A percentile compares a stretch with the other conserved stretches of the same genome.
Conservation (phyloP, 2,329 filamentous ascomycete species). For the Pseudophaeomoniella oleicola region DNA sequence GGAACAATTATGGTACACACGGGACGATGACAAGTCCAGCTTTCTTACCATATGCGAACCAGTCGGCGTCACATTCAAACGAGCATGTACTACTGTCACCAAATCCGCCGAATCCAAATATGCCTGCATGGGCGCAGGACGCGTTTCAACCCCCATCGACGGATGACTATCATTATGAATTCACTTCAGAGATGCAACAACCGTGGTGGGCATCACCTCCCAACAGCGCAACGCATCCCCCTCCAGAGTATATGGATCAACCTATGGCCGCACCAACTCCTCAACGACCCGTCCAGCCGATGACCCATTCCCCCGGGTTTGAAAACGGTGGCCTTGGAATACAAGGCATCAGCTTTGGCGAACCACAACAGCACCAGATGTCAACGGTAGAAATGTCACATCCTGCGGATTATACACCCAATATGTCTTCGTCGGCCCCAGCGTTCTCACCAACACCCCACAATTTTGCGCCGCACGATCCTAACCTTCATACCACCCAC, state of each 20-base stretch:
- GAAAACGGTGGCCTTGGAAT: constrained; percentile 25
- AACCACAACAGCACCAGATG: constrained; percentile 2
- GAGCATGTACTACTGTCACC: constrained; percentile 24
- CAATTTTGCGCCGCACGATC: neutral
- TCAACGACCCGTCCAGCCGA: constrained; percentile 17
- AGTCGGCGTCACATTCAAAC: constrained; percentile 17
- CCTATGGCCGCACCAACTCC: constrained; percentile 19
- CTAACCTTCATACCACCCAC: neutral
- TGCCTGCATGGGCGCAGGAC: constrained; percentile 27
- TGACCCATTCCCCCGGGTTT: constrained; percentile 15
- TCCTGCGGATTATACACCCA: neutral
- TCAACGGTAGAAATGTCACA: neutral
- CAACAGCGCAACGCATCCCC: constrained; percentile 19
- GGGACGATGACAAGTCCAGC: constrained; percentile 14
- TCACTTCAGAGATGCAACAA: constrained; percentile 16
- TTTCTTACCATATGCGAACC: constrained; percentile 16
- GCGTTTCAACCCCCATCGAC: constrained; percentile 15
- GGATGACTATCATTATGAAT: constrained; percentile 7
- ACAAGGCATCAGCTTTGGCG: constrained; percentile 15
- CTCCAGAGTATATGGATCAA: constrained; percentile 17
- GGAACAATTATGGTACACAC: neutral
- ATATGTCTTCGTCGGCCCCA: constrained; percentile 1
- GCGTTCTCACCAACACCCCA: constrained; percentile 1
- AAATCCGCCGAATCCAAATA: constrained; percentile 21
- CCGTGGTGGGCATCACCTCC: constrained; percentile 25